phyloP scores from a whole-genome alignment of 2,329 filamentous ascomycete species.

The Arthrinium puccinioides region DNA sequence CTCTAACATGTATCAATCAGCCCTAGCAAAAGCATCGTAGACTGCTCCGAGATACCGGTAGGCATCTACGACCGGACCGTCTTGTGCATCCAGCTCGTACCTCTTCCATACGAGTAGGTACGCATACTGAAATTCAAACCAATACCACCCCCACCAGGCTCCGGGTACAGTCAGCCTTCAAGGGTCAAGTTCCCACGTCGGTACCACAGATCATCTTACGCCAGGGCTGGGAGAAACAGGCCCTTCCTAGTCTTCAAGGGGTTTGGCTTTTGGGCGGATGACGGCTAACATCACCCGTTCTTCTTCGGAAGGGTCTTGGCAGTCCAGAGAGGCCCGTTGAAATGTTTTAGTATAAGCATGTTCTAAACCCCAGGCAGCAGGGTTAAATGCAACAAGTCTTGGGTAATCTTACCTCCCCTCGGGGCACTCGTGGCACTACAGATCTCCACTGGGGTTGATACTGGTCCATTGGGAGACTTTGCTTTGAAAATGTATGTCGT shows the following conservation, averaged over 20 bases:
- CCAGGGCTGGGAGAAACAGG: constrained; percentile 33
- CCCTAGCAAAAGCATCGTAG: constrained; percentile 36
- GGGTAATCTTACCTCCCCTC: neutral
- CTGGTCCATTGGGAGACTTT: neutral
- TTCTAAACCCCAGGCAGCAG: neutral
- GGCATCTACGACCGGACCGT: constrained; percentile 37
- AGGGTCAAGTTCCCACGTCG: no score
- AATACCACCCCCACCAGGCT: no score
- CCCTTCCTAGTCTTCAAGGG: constrained; percentile 18
- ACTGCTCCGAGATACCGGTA: constrained; percentile 37
- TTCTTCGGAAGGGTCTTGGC: constrained; percentile 26
- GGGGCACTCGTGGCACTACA: neutral
- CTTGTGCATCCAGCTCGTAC: constrained; percentile 36
- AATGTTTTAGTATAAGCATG: neutral
- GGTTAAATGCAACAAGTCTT: neutral
- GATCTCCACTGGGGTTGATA: neutral
- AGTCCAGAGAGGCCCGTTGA: constrained; percentile 22
- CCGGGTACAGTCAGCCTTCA: no score
- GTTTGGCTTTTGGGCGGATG: constrained; percentile 27
- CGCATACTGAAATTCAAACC: constrained; percentile 42
- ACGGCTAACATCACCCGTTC: constrained; percentile 27
- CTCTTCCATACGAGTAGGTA: constrained; percentile 33
- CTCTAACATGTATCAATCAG: constrained; percentile 26
- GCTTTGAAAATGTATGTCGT: no score
- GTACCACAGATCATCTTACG: no score